phyloP scores from a whole-genome alignment of 2,329 filamentous ascomycete species.

The Juglanconis juglandina region DNA sequence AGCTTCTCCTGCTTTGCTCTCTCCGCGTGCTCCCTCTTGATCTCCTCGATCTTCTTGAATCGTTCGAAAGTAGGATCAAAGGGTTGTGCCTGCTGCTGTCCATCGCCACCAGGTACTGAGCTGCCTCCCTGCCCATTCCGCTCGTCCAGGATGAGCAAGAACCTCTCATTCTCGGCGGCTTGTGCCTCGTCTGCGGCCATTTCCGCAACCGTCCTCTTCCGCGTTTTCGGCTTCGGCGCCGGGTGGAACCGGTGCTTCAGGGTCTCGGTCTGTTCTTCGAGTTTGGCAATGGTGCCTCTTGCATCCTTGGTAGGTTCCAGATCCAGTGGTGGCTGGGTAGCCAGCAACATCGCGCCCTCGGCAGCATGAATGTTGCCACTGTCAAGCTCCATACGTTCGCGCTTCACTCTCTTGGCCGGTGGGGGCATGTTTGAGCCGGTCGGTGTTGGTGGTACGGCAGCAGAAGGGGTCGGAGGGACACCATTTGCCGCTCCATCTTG shows the following conservation, averaged over 20 bases:
- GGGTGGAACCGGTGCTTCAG: constrained; percentile 71
- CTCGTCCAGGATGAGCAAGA: constrained; percentile 91
- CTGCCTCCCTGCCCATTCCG: constrained; percentile 61
- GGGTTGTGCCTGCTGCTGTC: constrained; percentile 64
- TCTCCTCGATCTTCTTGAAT: constrained; percentile 87
- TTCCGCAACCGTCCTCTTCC: constrained; percentile 92
- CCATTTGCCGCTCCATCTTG: constrained; percentile 31
- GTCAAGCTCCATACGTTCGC: constrained; percentile 72
- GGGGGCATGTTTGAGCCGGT: constrained; percentile 57
- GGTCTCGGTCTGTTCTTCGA: constrained; percentile 47
- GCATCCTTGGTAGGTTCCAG: constrained; percentile 70
- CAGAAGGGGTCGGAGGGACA: constrained; percentile 65
- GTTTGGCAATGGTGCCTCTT: constrained; percentile 66
- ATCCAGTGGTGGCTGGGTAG: constrained; percentile 70
- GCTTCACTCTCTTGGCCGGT: constrained; percentile 65
- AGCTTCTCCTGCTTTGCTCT: constrained; percentile 73
- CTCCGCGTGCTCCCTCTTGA: constrained; percentile 73
- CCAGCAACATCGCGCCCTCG: constrained; percentile 71
- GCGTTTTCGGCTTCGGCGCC: constrained; percentile 78
- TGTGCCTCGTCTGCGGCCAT: constrained; percentile 92
- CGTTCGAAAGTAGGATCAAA: constrained; percentile 86
- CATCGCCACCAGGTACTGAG: constrained; percentile 67
- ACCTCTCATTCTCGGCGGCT: constrained; percentile 83
- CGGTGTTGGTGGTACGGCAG: constrained; percentile 58
- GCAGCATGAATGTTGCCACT: constrained; percentile 68